phyloP scores from a whole-genome alignment of 2,329 filamentous ascomycete genomes.

The Colletotrichum sp. region DNA sequence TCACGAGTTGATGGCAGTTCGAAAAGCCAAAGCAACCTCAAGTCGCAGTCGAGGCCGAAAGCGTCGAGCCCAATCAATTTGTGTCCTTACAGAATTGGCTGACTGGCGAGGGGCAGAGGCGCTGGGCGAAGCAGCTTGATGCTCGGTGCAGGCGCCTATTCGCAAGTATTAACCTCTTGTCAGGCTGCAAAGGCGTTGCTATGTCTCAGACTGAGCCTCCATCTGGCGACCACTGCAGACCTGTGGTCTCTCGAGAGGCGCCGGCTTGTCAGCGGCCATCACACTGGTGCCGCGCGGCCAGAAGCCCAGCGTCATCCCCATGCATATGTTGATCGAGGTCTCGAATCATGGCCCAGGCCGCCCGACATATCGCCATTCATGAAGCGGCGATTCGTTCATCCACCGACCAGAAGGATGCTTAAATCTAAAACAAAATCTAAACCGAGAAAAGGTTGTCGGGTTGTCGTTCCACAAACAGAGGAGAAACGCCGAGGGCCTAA shows the following conservation, averaged over 20 bases:
- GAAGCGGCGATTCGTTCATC: background rate
- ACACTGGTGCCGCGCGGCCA: slow-evolving; percentile 12
- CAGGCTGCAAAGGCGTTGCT: background rate
- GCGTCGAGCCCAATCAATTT: background rate
- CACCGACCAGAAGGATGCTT: background rate
- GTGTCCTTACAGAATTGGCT: background rate
- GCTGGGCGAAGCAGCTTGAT: background rate
- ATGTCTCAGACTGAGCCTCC: background rate
- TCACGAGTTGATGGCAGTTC: background rate
- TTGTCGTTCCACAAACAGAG: background rate
- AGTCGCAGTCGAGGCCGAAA: background rate
- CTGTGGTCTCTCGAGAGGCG: background rate
- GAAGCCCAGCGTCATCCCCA: background rate
- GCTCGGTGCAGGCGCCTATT: background rate
- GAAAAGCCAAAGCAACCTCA: background rate
- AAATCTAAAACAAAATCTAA: slow-evolving; percentile 11
- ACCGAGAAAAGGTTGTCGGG: slow-evolving; percentile 1
- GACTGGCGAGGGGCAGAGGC: background rate
- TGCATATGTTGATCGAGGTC: background rate
- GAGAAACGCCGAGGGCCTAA: background rate
- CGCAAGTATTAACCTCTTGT: background rate
- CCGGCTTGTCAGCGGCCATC: background rate
- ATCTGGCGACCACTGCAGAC: background rate
- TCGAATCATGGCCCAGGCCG: background rate
- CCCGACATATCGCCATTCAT: background rate